Conservation (phyloP, 495 filamentous ascomycete species). For the Penicillium argentinense region DNA sequence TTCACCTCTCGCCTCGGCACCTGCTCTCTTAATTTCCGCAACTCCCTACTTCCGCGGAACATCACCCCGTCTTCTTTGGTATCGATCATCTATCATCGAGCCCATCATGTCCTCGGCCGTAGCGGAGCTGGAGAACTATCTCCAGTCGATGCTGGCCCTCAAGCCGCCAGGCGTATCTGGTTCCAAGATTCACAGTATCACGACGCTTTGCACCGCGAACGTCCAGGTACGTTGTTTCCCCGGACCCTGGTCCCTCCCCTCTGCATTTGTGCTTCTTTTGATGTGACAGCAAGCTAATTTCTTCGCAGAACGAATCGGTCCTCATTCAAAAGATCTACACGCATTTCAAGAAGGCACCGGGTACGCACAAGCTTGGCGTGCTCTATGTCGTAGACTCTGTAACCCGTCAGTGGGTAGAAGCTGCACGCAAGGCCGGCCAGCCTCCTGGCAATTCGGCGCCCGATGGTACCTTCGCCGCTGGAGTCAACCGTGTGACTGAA, state of each 20-base stretch:
- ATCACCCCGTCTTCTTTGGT: neutral
- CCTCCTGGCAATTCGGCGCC: conserved; percentile 69
- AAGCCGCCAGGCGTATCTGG: conserved; percentile 94
- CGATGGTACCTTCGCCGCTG: conserved; percentile 91
- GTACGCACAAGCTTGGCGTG: conserved; percentile 95
- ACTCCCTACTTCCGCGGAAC: no score
- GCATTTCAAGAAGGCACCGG: conserved; percentile 93
- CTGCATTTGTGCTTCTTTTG: neutral
- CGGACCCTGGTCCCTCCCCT: conserved; percentile 1
- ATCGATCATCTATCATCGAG: neutral
- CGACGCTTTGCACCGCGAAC: conserved; percentile 79
- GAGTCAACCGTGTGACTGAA: conserved; percentile 95
- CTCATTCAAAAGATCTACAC: conserved; percentile 95
- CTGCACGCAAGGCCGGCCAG: conserved; percentile 83
- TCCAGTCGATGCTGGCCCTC: conserved; percentile 86
- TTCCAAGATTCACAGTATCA: conserved; percentile 84
- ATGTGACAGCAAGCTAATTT: conserved; percentile 32
- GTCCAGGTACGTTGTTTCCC: conserved; percentile 73
- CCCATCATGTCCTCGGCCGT: conserved; percentile 72
- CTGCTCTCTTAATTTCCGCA: no score
- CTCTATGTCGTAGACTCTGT: conserved; percentile 99
- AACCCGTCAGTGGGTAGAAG: conserved; percentile 97
- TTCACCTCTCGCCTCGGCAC: no score
- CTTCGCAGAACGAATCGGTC: conserved; percentile 84
- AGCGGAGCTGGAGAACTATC: conserved; percentile 84